Evolutionary conservation across 176 grass and related monocot species (phyloP).

Genomic region (Carex scoparia): DNA sequence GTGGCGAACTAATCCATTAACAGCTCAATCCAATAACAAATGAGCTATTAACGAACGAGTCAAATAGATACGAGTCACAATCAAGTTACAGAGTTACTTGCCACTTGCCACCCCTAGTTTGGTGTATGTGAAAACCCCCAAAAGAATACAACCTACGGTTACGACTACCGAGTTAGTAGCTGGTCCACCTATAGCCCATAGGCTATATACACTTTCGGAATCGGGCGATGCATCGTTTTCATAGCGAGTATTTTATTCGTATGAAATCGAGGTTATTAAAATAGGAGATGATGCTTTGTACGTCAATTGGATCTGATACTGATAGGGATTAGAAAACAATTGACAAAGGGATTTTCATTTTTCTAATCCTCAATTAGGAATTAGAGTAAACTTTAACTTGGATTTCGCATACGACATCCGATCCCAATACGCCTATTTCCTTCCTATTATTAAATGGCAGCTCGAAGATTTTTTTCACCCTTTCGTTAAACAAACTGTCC

Average conservation of each 20-base stretch:
- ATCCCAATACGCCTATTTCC: neutral
- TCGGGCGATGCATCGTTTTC: slow-evolving; percentile 18
- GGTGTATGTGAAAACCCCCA: neutral
- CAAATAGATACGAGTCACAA: too few species aligned
- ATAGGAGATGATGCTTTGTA: neutral
- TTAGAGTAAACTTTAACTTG: neutral
- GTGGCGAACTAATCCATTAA: too few species aligned
- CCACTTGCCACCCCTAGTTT: too few species aligned
- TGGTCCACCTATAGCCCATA: neutral
- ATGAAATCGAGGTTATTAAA: neutral
- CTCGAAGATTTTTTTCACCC: neutral
- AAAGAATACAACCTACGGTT: neutral
- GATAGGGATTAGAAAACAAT: slow-evolving; percentile 12
- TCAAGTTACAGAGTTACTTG: too few species aligned
- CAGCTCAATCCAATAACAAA: too few species aligned
- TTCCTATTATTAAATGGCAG: neutral
- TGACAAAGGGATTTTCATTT: slow-evolving; percentile 5
- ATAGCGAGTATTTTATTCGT: neutral
- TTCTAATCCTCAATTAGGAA: neutral
- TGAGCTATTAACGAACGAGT: too few species aligned
- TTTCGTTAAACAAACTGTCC: too few species aligned
- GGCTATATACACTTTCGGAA: too few species aligned
- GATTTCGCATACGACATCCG: neutral
- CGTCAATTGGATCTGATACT: slow-evolving; percentile 14
- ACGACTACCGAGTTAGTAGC: neutral